Conservation (phyloP, 257 asterid species). For the Scutellaria minor region DNA sequence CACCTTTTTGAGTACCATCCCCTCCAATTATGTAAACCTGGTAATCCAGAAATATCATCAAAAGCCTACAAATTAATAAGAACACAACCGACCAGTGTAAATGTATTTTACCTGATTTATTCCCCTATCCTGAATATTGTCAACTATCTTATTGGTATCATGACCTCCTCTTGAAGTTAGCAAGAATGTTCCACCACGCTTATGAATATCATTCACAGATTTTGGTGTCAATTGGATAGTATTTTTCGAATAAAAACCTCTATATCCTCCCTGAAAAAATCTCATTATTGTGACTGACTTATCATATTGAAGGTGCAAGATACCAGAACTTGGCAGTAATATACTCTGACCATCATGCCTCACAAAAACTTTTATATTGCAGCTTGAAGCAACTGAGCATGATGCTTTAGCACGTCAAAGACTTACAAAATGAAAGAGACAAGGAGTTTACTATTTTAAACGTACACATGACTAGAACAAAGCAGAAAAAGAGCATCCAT, state of each 20-base stretch:
- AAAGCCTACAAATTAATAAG: constrained; percentile 5
- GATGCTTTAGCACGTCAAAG: constrained; percentile 7
- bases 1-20: constrained; percentile 98
- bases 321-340: constrained; percentile 3
- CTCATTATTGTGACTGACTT: constrained; percentile 27
- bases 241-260: constrained; percentile 91
- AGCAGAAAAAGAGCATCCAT: constrained; percentile 28
- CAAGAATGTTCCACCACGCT: constrained; percentile 94
- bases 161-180: constrained; percentile 97
- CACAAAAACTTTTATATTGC: constrained; percentile 8
- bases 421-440: background rate
- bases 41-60: constrained; percentile 33
- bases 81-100: constrained; percentile 14
- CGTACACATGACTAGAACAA: constrained; percentile 17
- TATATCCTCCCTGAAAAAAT: constrained; percentile 87
- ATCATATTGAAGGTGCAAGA: constrained; percentile 8
- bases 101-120: constrained; percentile 76
- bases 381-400: background rate
- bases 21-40: constrained; percentile 99
- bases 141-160: constrained; percentile 92
- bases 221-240: constrained; percentile 79
- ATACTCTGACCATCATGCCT: background rate
- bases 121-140: constrained; percentile 92
- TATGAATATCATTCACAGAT: constrained; percentile 82
- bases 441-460: background rate